Base-by-base conservation (phyloP, 306 rosid genomes). In the Castanopsis chinensis region DNA sequence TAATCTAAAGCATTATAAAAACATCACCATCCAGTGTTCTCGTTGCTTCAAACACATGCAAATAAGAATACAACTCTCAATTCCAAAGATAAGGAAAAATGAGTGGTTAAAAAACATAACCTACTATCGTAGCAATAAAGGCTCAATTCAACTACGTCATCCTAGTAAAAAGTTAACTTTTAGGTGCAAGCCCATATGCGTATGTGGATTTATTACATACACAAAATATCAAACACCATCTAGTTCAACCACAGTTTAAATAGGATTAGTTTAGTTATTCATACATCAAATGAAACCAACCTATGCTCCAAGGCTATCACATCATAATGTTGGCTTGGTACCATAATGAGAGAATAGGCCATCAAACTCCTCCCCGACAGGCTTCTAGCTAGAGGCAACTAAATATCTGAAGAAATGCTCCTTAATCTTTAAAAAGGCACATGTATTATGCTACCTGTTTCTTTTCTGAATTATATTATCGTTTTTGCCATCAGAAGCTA, bases 1-100 rank as follows among this genome's bases (percentile, higher is more conserved):
- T 91, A 87, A 91, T 91, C 96, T 91, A 91, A 91, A 91, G 89
- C 96, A 91, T 81, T 88, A 89, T 83, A 86, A 91, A 86, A 89
- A 87, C 85, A 86, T 91, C 91, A 91, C 93, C 89, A 89, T 80
- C 89, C 90, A 83, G 86, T 84, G 90, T 89, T 89, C 87, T 84
- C 82, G 80, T 78, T 80, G 88, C 93, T 91, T 87, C 91, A 87
- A 85, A 86, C 81, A 85, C 91, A 84, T 81, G 90, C 85, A 86
- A 88, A 86, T 90, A 81, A 82, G 79, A 88, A 84, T 82, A 79
- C 87, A 90, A 80, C 77, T 78, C 91, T 82, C 87, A 86, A 90
- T 79, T 86, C 83, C 86, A 86, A 84, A 69, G 82, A 79, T 77
- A 73, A 77, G 49, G 55, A 60, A 80, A 67, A 43, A 35, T 35